Percentiles rank a stretch among this genome's conserved stretches.
Evolutionary conservation across 2,329 filamentous ascomycete genomes (phyloP).

Genomic region (Annulohypoxylon truncatum): DNA sequence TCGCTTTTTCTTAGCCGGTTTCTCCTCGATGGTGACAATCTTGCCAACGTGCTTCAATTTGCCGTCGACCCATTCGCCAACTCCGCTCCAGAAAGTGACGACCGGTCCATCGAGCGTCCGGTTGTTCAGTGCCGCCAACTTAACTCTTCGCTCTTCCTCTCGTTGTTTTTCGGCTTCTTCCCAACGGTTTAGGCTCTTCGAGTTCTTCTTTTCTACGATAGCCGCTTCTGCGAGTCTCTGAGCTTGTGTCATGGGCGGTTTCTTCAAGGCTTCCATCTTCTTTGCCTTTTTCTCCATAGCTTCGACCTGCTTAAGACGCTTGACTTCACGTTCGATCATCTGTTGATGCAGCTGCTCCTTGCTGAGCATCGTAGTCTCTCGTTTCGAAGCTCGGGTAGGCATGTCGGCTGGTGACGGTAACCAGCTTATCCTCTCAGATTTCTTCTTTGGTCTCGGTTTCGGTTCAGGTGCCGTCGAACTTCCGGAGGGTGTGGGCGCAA

Average conservation of each 20-base stretch:
- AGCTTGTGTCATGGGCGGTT: slow-evolving; percentile 85
- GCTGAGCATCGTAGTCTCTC: slow-evolving; percentile 67
- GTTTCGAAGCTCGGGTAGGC: slow-evolving; percentile 68
- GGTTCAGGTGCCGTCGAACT: slow-evolving; percentile 53
- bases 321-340: slow-evolving; percentile 77
- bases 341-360: slow-evolving; percentile 75
- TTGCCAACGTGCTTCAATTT: slow-evolving; percentile 78
- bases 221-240: slow-evolving; percentile 86
- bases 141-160: slow-evolving; percentile 83
- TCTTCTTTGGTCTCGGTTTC: slow-evolving; percentile 66
- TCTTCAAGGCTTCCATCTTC: slow-evolving; percentile 78
- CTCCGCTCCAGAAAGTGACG: slow-evolving; percentile 93
- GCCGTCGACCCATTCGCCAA: slow-evolving; percentile 82
- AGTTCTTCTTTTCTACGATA: slow-evolving; percentile 84
- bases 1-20: slow-evolving; percentile 64
- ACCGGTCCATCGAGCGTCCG: slow-evolving; percentile 89
- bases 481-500: slow-evolving; percentile 57
- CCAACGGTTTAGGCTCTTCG: slow-evolving; percentile 92
- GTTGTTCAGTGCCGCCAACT: slow-evolving; percentile 87
- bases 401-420: slow-evolving; percentile 65
- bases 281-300: slow-evolving; percentile 76
- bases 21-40: slow-evolving; percentile 71
- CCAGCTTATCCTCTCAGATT: slow-evolving; percentile 70
- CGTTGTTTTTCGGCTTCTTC: slow-evolving; percentile 91
- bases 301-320: slow-evolving; percentile 76